These are phyloP conservation scores for Cladosporium sp. DNA, from an alignment of 2,329 filamentous ascomycete genomes.

Conservation along the genomic window DNA sequence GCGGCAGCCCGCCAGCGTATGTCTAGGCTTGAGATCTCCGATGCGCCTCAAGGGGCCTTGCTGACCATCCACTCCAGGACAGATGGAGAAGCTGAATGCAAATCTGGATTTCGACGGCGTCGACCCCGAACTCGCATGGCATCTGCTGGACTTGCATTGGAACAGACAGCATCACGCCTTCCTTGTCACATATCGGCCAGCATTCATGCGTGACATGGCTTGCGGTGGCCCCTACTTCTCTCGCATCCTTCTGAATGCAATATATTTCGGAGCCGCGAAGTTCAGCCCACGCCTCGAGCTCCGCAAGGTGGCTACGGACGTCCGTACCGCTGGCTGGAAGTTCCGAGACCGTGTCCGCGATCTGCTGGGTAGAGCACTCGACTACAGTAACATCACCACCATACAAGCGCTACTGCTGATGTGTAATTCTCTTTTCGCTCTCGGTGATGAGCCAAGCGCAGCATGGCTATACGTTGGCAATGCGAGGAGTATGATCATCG, in stretches of 20 bases:
- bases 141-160: conserved; percentile 44
- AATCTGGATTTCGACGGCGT: conserved; percentile 50
- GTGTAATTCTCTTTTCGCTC: conserved; percentile 1
- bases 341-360: conserved; percentile 2
- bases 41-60: background rate
- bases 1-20: conserved; percentile 2
- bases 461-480: conserved; percentile 6
- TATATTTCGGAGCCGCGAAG: conserved; percentile 3
- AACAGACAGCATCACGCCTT: conserved; percentile 20
- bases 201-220: conserved; percentile 20
- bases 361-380: conserved; percentile 3
- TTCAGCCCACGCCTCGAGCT: conserved; percentile 9
- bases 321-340: conserved; percentile 2
- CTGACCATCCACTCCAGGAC: background rate
- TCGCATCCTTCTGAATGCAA: conserved; percentile 3
- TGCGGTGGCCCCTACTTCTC: conserved; percentile 6
- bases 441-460: conserved; percentile 7
- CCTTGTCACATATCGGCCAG: conserved; percentile 19
- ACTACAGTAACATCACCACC: conserved; percentile 8
- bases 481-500: conserved; percentile 8
- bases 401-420: conserved; percentile 3
- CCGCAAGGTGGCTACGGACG: conserved; percentile 1
- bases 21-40: background rate
- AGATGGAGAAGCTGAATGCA: conserved; percentile 8
- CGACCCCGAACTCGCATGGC: conserved; percentile 46